Base-by-base conservation (phyloP, 1,284 basidiomycete species). In the Somion occarium region DNA sequence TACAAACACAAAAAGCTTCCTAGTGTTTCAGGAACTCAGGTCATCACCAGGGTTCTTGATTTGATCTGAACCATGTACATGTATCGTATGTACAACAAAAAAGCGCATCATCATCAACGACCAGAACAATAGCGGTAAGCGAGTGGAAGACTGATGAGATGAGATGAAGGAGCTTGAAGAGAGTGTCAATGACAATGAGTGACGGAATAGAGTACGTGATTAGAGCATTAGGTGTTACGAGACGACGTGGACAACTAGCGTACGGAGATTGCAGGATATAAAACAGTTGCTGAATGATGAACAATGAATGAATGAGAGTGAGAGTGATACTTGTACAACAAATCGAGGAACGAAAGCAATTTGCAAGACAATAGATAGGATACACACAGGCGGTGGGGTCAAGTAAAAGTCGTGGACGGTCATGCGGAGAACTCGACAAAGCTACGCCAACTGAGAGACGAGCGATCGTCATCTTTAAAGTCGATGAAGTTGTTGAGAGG, bases 401-500 rank as follows among this genome's bases (percentile, higher is more conserved):
- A 42, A 13, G 11, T 12, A 22, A 42, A 15, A 42, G 20, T 20
- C 20, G 9, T 11, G 9, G 9, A 11, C 41, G 24, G 15, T 38
- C 30, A 56, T 54, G 58, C 62, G 26, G 64, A 71, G 27, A 85
- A 73, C 62, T 85, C 76, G 58, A 84, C 76, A 60, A 84, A 80
- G 64, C 80, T 82, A 55, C 79, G 69, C 82, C 82, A 83, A 53
- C 72, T 73, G 66, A 76, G 76, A 38, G 66, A 63, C 30, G 65
- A 57, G 1, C 61, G 48, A 23, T 76, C 76, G 18, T 80, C 80
- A 46, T 80, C 78, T 50, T 71, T 70, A 53, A 85, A 67, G 62
- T 85, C 83, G 55, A 84, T 83, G 62, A 85, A 85, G 56, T 80
- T 82, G 51, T 73, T 74, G 44, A 84, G 68, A 0, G 74, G 72